Evolutionary conservation across 2,329 filamentous ascomycete genomes (phyloP).

Genomic region (Cladophialophora bantiana): DNA sequence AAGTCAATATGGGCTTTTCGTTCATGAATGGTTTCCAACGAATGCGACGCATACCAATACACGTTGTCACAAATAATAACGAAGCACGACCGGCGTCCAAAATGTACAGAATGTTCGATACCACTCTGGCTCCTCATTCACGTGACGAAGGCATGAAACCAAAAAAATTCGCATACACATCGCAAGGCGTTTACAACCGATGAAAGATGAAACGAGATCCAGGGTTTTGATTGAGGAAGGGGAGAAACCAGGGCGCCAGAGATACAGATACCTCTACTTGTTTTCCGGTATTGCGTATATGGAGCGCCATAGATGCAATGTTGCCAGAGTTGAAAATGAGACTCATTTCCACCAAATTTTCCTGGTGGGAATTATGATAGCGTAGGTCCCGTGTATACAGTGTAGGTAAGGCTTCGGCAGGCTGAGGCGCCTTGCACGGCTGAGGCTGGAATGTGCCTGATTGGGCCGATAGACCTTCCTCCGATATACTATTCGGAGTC

Average conservation of each 20-base stretch:
- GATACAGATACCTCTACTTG: constrained; percentile 10
- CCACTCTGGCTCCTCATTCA: constrained; percentile 10
- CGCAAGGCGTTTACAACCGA: constrained; percentile 16
- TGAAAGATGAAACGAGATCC: constrained; percentile 13
- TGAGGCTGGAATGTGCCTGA: constrained; percentile 4
- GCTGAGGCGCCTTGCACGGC: neutral
- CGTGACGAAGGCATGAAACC: constrained; percentile 11
- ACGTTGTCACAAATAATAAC: constrained; percentile 27
- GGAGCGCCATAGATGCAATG: constrained; percentile 2
- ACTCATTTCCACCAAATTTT: neutral
- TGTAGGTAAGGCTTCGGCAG: neutral
- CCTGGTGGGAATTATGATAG: neutral
- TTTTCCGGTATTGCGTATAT: constrained; percentile 2
- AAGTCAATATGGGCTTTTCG: constrained; percentile 34
- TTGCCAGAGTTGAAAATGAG: constrained; percentile 2
- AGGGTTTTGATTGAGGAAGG: neutral
- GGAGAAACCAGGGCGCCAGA: constrained; percentile 1
- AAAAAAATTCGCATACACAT: constrained; percentile 31
- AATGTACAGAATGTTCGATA: constrained; percentile 33
- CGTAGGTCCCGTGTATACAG: neutral
- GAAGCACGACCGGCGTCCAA: constrained; percentile 33
- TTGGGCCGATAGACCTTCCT: constrained; percentile 21
- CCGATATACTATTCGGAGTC: neutral
- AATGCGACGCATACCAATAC: constrained; percentile 3
- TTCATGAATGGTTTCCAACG: constrained; percentile 21